phyloP scores from a whole-genome alignment of 192 early-diverging fungal genomes.

The Podila epigama region DNA sequence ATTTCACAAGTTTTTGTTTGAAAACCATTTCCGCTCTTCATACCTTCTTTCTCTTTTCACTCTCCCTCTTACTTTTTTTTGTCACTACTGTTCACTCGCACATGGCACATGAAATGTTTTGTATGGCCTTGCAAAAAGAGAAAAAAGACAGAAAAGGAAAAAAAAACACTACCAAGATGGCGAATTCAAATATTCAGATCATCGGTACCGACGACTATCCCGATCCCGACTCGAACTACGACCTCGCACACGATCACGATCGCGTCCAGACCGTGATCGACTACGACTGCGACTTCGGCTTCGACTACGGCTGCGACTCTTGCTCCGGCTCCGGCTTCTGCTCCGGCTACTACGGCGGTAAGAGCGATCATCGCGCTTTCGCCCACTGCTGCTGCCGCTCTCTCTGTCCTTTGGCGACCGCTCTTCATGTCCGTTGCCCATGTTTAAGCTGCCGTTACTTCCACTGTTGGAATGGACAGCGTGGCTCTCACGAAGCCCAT shows the following conservation, averaged over 20 bases:
- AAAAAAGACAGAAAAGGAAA: too few relatives aligned
- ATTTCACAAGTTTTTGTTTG: too few relatives aligned
- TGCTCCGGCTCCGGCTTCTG: conserved; percentile 26
- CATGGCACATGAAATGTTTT: background rate
- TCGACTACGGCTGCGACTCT: conserved; percentile 30
- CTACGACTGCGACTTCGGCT: conserved; percentile 35
- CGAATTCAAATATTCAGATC: background rate
- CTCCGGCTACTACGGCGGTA: conserved; percentile 36
- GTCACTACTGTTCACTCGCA: background rate
- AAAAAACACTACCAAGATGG: background rate
- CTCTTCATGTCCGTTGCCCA: conserved; percentile 37
- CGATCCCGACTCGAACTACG: conserved; percentile 35
- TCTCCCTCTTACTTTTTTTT: background rate
- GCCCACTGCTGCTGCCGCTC: too few relatives aligned
- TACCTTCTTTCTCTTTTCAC: too few relatives aligned
- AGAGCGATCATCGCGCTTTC: conserved; percentile 43
- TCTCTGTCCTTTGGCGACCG: conserved; percentile 24
- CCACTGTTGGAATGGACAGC: conserved; percentile 7
- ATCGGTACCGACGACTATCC: conserved; percentile 42
- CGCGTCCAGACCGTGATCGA: conserved; percentile 25
- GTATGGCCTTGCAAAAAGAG: background rate
- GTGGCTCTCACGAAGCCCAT: conserved; percentile 28
- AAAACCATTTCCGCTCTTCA: too few relatives aligned
- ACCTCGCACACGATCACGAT: conserved; percentile 38
- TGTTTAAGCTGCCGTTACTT: conserved; percentile 31